phyloP scores from a whole-genome alignment of 805 yeast species.

The Hanseniaspora valbyensis region DNA sequence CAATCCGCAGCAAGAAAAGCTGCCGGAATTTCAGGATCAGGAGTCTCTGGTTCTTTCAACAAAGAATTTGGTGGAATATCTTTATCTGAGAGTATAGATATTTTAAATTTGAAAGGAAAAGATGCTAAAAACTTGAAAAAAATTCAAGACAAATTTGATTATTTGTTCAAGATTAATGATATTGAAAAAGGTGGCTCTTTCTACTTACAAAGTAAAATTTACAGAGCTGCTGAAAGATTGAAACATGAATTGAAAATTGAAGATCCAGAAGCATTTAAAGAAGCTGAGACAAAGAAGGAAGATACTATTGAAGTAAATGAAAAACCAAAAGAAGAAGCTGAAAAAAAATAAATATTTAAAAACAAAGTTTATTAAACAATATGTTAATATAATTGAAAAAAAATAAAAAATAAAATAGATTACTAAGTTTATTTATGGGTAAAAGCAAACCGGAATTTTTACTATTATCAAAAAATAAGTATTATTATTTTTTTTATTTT shows the following conservation, averaged over 20 bases:
- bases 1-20: constrained; percentile 78
- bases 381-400: background rate
- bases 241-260: constrained; percentile 33
- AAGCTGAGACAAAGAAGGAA: constrained; percentile 30
- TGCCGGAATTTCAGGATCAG: constrained; percentile 36
- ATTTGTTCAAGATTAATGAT: constrained; percentile 76
- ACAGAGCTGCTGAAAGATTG: constrained; percentile 85
- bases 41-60: constrained; percentile 27
- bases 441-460: too few species aligned
- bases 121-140: constrained; percentile 45
- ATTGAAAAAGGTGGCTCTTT: constrained; percentile 95
- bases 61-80: constrained; percentile 61
- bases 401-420: background rate
- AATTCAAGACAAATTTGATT: constrained; percentile 60
- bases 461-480: too few species aligned
- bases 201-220: constrained; percentile 84
- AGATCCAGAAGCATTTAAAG: constrained; percentile 27
- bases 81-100: constrained; percentile 83
- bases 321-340: background rate
- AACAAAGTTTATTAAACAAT: too few species aligned
- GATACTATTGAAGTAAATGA: constrained; percentile 11
- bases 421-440: too few species aligned
- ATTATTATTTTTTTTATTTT: too few species aligned
- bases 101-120: constrained; percentile 62
- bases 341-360: background rate